Evolutionary conservation across 345 rosid species (phyloP).

Genomic region (Eucalyptus viminalis): DNA sequence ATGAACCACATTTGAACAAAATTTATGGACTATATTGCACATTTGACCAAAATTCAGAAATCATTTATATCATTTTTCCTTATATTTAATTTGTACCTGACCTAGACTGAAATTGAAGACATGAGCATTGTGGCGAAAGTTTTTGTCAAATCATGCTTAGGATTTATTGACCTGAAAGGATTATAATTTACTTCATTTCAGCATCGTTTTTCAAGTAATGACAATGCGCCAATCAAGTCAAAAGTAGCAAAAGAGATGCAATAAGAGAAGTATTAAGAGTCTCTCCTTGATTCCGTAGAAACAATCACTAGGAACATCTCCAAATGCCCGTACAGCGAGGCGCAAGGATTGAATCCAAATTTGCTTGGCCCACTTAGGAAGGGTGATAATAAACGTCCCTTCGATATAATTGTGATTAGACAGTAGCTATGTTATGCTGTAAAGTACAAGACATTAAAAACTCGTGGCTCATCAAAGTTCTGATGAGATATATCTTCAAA

Average conservation of each 20-base stretch:
- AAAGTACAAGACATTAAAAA: too few species aligned
- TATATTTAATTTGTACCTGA: too few species aligned
- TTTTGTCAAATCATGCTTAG: neutral
- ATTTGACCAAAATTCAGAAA: fast-evolving
- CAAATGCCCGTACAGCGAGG: fast-evolving
- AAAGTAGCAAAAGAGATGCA: neutral
- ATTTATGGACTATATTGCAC: fast-evolving
- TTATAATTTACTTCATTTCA: too few species aligned
- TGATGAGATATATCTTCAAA: neutral
- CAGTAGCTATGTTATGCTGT: neutral
- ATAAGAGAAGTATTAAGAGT: neutral
- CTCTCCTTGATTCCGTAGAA: neutral
- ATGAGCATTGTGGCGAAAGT: neutral
- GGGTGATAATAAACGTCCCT: neutral
- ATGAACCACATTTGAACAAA: too few species aligned
- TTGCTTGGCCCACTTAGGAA: neutral
- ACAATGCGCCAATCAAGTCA: too few species aligned
- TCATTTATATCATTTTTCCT: too few species aligned
- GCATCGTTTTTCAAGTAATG: too few species aligned
- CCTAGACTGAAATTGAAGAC: neutral
- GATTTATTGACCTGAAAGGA: neutral
- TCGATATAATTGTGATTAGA: too few species aligned
- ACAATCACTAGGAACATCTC: neutral
- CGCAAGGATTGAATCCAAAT: neutral
- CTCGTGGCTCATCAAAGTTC: neutral